Evolutionary conservation across 228 moss, liverwort and hornwort species (phyloP).

Genomic region (Sphagnum magellanicum): DNA sequence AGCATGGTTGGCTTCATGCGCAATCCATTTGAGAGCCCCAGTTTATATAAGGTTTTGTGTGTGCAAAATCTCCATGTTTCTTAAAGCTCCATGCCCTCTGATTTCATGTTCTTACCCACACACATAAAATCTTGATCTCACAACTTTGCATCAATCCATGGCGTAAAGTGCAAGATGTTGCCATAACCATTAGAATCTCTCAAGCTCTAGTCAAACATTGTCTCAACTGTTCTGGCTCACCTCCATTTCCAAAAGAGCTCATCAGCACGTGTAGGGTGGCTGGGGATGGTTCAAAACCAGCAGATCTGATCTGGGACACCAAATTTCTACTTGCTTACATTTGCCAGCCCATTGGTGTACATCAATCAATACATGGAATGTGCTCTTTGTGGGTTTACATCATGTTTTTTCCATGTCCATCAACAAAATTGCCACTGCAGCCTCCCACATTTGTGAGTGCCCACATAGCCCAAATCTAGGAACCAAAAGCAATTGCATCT

Average conservation of each 20-base stretch:
- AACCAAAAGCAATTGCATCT: constrained; percentile 32
- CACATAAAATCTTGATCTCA: constrained; percentile 40
- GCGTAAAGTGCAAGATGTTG: constrained; percentile 41
- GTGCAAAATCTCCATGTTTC: too few species aligned
- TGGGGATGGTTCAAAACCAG: constrained; percentile 23
- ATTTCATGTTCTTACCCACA: constrained; percentile 52
- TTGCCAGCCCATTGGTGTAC: constrained; percentile 42
- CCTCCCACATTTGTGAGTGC: constrained; percentile 46
- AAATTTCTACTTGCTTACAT: constrained; percentile 25
- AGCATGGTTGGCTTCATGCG: too few species aligned
- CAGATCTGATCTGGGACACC: constrained; percentile 24
- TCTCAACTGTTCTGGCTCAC: constrained; percentile 34
- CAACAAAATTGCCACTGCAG: constrained; percentile 22
- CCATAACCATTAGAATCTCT: constrained; percentile 24
- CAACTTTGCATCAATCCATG: constrained; percentile 63
- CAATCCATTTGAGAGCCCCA: too few species aligned
- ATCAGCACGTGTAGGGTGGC: constrained; percentile 36
- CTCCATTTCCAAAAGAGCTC: constrained; percentile 54
- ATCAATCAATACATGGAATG: constrained; percentile 29
- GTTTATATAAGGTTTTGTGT: too few species aligned
- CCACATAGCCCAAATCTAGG: constrained; percentile 41
- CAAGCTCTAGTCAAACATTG: constrained; percentile 25
- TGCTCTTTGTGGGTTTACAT: constrained; percentile 17
- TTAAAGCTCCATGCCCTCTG: constrained; percentile 24
- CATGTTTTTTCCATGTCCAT: constrained; percentile 20